phyloP scores from a whole-genome alignment of 2,329 filamentous ascomycete species.

The Calcarisporium arbuscula region DNA sequence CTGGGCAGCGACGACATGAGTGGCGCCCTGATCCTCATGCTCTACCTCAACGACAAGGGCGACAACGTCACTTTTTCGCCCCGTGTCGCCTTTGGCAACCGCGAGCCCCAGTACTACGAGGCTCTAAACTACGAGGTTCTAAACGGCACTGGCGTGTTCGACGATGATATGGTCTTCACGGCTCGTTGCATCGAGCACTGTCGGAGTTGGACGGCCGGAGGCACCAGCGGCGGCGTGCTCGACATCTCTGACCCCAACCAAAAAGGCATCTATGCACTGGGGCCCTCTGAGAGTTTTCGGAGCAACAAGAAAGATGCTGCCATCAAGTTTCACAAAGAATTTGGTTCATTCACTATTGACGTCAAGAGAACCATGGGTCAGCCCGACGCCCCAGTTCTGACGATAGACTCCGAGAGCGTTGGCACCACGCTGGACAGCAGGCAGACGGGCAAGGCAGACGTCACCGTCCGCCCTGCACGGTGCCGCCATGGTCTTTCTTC shows the following conservation, averaged over 20 bases:
- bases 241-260: slow-evolving; percentile 42
- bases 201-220: slow-evolving; percentile 37
- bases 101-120: slow-evolving; percentile 43
- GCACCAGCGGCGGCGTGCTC: slow-evolving; percentile 33
- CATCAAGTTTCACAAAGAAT: slow-evolving; percentile 46
- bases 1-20: slow-evolving; percentile 46
- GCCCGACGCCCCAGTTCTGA: slow-evolving; percentile 34
- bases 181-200: slow-evolving; percentile 46
- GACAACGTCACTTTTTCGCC: slow-evolving; percentile 51
- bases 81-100: slow-evolving; percentile 41
- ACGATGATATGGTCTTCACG: slow-evolving; percentile 41
- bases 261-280: slow-evolving; percentile 50
- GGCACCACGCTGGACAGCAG: slow-evolving; percentile 28
- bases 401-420: slow-evolving; percentile 23
- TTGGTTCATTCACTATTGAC: slow-evolving; percentile 51
- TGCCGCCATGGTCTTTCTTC: slow-evolving; percentile 47
- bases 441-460: slow-evolving; percentile 26
- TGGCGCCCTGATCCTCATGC: slow-evolving; percentile 46
- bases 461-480: slow-evolving; percentile 37
- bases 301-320: slow-evolving; percentile 36
- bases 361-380: slow-evolving; percentile 43
- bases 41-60: slow-evolving; percentile 41
- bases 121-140: slow-evolving; percentile 39
- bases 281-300: slow-evolving; percentile 36
- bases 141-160: slow-evolving; percentile 39